Percentiles rank a stretch among this genome's conserved stretches.
phyloP scores from a whole-genome alignment of 1,284 basidiomycete genomes.

The Tilletiaria anomala region DNA sequence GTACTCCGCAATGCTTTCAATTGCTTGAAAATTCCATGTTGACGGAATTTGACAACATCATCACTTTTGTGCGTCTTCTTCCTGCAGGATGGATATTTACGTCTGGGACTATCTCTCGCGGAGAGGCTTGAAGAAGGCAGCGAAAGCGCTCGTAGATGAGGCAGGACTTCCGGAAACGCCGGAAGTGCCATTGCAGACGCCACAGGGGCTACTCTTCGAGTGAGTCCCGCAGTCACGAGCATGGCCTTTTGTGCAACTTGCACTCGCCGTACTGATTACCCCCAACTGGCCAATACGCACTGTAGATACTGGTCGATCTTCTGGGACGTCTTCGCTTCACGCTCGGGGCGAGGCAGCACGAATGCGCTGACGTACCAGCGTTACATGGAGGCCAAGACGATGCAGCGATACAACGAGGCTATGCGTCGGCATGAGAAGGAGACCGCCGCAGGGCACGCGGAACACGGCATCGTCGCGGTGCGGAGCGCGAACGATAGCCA shows the following conservation, averaged over 20 bases:
- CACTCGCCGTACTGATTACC: neutral
- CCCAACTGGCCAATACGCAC: too few relatives aligned
- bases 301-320: conserved; percentile 38
- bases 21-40: too few relatives aligned
- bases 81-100: conserved; percentile 27
- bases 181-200: conserved; percentile 29
- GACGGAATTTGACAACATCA: too few relatives aligned
- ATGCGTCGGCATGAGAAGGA: conserved; percentile 8
- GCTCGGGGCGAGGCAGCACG: conserved; percentile 20
- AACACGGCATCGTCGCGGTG: too few relatives aligned
- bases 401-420: conserved; percentile 16
- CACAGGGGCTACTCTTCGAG: conserved; percentile 33
- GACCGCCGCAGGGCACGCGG: conserved; percentile 1
- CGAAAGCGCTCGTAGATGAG: conserved; percentile 28
- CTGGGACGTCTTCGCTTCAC: conserved; percentile 36
- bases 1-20: neutral
- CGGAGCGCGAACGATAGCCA: too few relatives aligned
- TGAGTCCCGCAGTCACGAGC: conserved; percentile 6
- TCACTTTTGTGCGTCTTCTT: too few relatives aligned
- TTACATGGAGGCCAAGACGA: conserved; percentile 23
- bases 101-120: conserved; percentile 38
- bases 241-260: neutral
- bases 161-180: conserved; percentile 28
- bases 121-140: conserved; percentile 23
- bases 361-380: conserved; percentile 28